Base-by-base conservation (phyloP, 2,329 filamentous ascomycete species). In the Tricladium varicosporioides region DNA sequence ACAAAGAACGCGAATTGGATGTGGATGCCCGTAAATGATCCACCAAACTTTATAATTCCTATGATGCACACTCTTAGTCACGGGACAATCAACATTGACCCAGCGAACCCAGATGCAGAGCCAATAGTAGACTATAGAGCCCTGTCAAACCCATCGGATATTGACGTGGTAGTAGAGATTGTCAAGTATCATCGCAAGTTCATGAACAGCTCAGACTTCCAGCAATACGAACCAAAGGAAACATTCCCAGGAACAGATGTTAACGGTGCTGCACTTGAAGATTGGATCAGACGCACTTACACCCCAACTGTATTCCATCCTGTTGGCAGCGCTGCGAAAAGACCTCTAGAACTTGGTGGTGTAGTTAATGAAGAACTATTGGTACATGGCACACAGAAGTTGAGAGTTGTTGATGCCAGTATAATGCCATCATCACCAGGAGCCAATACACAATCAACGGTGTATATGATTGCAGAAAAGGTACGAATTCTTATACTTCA, bases 51-150 rank as follows among this genome's bases (percentile, higher is more conserved):
- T 7, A 27, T 27, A 7, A 27, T 27, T 27, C 22, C 22, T 7
- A 27, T 27, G 22, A 27, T 27, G 22, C 47, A 44, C n/a, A 70
- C 72, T 2, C 62, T 74, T 15, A 73, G 70, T 53, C 69, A 73
- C 45, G 73, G 73, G 18, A 67, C 68, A 18, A 69, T 75, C 36
- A 59, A 63, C 10, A 62, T 71, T 4, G 64, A 67, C 51, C 56
- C 65, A 1, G 60, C 64, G 0, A 60, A 70, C 43, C 67, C 64
- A 5, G 50, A 65, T 11, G 47, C 50, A n/a, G 60, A 66, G 5
- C 72, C 72, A 0, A 60, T 70, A 16, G 62, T 75, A 22, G 69
- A 74, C 60, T 71, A 71, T 48, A 63, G 67, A 40, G 72, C 71
- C 2, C 67, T 65, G 1, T 65, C 67, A 5, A 75, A 75, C 54